These are phyloP conservation scores for Euphorbia lathyris DNA, from an alignment of 345 rosid genomes.

Conservation along the genomic window DNA sequence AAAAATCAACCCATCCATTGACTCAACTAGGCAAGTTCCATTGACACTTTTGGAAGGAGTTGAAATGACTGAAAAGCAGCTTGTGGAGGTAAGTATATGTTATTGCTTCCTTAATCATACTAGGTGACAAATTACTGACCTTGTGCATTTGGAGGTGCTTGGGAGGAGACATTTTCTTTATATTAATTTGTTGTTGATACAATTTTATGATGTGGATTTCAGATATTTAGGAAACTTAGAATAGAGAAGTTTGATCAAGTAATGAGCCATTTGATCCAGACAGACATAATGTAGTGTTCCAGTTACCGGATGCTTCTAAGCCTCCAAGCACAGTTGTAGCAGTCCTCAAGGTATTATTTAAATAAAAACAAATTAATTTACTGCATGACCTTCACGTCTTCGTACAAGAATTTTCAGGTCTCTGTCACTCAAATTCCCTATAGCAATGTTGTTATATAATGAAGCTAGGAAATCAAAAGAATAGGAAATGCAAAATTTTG, in stretches of 20 bases:
- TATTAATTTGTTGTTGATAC: conserved; percentile 11
- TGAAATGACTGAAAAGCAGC: conserved; percentile 97
- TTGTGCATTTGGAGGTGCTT: not conserved
- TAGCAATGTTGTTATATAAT: too few relatives aligned
- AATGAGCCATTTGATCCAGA: conserved; percentile 88
- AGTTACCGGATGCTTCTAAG: conserved; percentile 76
- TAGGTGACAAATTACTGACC: not conserved
- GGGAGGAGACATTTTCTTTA: not conserved
- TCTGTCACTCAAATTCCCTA: too few relatives aligned
- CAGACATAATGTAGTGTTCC: conserved; percentile 77
- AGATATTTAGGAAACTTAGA: conserved; percentile 77
- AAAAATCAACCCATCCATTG: conserved; percentile 60
- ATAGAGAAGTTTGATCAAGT: conserved; percentile 68
- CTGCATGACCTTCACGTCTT: too few relatives aligned
- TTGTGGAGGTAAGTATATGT: conserved; percentile 53
- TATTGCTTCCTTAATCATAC: not conserved
- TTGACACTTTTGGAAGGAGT: conserved; percentile 89
- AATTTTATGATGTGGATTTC: conserved; percentile 11
- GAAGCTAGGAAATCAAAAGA: too few relatives aligned
- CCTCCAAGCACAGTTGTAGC: conserved; percentile 77
- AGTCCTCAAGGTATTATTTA: conserved; percentile 65
- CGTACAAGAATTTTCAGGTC: too few relatives aligned
- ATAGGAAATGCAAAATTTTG: too few relatives aligned
- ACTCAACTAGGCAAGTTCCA: conserved; percentile 55
- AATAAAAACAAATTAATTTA: not conserved